These are phyloP conservation scores for Hordeum pubiflorum DNA, from an alignment of 202 grass and related monocot genomes.

Conservation along the genomic window DNA sequence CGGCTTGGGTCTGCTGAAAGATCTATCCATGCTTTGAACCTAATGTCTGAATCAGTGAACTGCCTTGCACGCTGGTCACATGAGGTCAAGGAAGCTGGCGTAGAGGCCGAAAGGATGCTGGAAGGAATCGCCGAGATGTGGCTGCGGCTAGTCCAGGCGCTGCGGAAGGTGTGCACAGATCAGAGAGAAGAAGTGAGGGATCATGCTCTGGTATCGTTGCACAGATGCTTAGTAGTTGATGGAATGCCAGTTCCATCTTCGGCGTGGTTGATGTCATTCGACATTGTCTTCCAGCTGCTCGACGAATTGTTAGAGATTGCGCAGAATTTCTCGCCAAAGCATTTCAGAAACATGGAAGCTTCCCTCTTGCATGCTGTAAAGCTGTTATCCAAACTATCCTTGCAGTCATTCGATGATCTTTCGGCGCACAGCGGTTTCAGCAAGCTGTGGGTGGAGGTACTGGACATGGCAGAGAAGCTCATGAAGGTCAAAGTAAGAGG, in stretches of 20 bases:
- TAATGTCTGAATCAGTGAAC: constrained; percentile 74
- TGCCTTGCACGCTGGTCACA: constrained; percentile 64
- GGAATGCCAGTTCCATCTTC: constrained; percentile 58
- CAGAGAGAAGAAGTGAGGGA: constrained; percentile 90
- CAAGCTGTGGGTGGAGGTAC: constrained; percentile 79
- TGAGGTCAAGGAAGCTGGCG: constrained; percentile 68
- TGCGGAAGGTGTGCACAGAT: constrained; percentile 77
- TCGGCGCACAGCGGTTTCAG: constrained; percentile 53
- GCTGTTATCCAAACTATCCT: constrained; percentile 72
- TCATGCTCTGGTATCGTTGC: constrained; percentile 65
- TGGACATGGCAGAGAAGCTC: constrained; percentile 76
- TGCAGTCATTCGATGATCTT: constrained; percentile 77
- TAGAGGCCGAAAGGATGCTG: constrained; percentile 60
- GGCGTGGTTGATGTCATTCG: constrained; percentile 80
- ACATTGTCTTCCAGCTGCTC: constrained; percentile 82
- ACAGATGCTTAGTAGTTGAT: constrained; percentile 79
- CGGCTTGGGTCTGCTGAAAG: constrained; percentile 70
- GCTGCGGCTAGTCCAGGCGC: constrained; percentile 76
- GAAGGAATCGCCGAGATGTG: constrained; percentile 97
- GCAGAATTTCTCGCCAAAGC: constrained; percentile 66
- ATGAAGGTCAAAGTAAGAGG: constrained; percentile 76
- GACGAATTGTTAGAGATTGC: constrained; percentile 87
- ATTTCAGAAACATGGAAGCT: constrained; percentile 85
- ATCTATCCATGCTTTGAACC: constrained; percentile 86
- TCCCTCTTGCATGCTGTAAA: constrained; percentile 82